These are phyloP conservation scores for Aspergillus ochraceoroseus DNA, from an alignment of 2,329 filamentous ascomycete species.

Conservation along the genomic window DNA sequence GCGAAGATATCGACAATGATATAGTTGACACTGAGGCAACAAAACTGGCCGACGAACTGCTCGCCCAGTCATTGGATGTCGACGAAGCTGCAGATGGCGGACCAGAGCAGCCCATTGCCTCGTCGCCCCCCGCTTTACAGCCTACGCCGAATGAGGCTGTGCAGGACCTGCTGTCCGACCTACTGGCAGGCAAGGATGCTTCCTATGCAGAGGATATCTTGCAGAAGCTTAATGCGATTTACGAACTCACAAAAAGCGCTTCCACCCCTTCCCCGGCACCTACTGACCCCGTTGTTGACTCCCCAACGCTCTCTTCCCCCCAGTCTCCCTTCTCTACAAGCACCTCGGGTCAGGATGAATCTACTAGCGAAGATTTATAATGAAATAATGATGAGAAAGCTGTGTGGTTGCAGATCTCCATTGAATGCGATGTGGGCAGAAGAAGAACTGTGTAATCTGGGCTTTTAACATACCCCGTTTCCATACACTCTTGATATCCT, in stretches of 20 bases:
- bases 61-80: background rate
- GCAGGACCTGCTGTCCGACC: slow-evolving; percentile 19
- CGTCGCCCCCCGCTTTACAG: background rate
- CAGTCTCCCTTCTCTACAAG: too few species aligned
- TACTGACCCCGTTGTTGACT: slow-evolving; percentile 48
- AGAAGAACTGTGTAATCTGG: slow-evolving; percentile 4
- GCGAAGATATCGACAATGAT: slow-evolving; percentile 1
- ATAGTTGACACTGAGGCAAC: slow-evolving; percentile 6
- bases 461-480: slow-evolving; percentile 8
- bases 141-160: slow-evolving; percentile 2
- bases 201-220: slow-evolving; percentile 78
- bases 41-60: slow-evolving; percentile 1
- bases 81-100: too few species aligned
- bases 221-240: slow-evolving; percentile 64
- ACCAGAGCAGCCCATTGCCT: background rate
- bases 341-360: background rate
- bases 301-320: too few species aligned
- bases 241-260: slow-evolving; percentile 58
- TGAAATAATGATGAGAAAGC: background rate
- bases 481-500: slow-evolving; percentile 12
- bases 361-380: slow-evolving; percentile 1
- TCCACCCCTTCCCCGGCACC: slow-evolving; percentile 46
- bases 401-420: background rate
- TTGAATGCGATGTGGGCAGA: background rate
- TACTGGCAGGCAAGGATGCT: slow-evolving; percentile 71